phyloP scores from a whole-genome alignment of 257 asterid genomes.

The Thymus mandschuricus region DNA sequence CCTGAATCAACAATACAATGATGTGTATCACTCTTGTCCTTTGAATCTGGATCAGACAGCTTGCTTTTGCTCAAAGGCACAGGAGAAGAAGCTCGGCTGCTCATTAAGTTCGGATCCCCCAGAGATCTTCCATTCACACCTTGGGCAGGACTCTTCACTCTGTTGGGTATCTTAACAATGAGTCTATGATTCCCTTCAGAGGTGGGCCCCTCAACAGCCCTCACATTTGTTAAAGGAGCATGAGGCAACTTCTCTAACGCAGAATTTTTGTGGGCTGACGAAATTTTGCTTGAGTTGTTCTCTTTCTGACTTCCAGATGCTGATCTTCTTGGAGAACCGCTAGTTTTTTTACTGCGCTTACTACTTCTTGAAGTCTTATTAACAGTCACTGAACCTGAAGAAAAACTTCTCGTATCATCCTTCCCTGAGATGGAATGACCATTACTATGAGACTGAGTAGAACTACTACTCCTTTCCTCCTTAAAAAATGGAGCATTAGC shows the following conservation, averaged over 20 bases:
- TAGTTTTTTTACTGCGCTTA: conserved; percentile 54
- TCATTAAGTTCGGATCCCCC: conserved; percentile 54
- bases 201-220: conserved; percentile 49
- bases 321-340: conserved; percentile 44
- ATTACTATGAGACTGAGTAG: conserved; percentile 69
- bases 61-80: conserved; percentile 46
- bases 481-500: conserved; percentile 53
- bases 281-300: conserved; percentile 44
- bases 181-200: conserved; percentile 65
- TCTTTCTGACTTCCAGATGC: conserved; percentile 64
- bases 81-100: conserved; percentile 64
- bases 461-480: conserved; percentile 85
- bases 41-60: conserved; percentile 39
- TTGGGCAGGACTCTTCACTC: conserved; percentile 66
- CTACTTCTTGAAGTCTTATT: conserved; percentile 54
- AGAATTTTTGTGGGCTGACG: conserved; percentile 45
- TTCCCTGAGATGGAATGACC: conserved; percentile 60
- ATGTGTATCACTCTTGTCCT: conserved; percentile 48
- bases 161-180: conserved; percentile 76
- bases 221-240: conserved; percentile 51
- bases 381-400: conserved; percentile 50
- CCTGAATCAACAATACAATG: conserved; percentile 42
- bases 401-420: conserved; percentile 59
- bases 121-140: conserved; percentile 51
- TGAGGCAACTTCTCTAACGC: conserved; percentile 55